Evolutionary conservation across 106 monocot genomes (phyloP), one percentile per base, ranked within the genome.

Genomic region (Apostasia ramifera): DNA sequence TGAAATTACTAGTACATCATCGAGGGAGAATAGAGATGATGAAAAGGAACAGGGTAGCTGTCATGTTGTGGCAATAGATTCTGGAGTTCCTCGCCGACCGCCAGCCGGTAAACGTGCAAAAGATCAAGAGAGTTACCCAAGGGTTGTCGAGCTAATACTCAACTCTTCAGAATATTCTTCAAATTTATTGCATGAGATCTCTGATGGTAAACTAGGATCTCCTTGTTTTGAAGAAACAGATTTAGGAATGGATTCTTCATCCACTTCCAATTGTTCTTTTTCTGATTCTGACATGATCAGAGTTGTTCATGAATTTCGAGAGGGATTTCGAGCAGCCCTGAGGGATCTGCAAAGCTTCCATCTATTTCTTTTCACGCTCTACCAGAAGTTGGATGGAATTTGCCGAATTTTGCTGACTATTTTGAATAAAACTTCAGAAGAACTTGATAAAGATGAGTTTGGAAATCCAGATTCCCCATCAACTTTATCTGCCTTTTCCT

Each of bases 31-130:
- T 72, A 12, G 1, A 44, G 37, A 38, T 26, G 60, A 80, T 53
- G 76, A 72, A 42, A 56, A 3, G 3, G 74, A 51, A 55, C 40
- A 40, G 44, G 61, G 12, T 43, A 63, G 81, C 81, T 86, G 84
- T 44, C 71, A 75, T 55, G 65, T 98, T 69, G 82, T 92, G 59
- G 92, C 89, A 10, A 97, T 97, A 53, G 92, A 97, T 47, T 81
- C 89, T n/a, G 89, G 89, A 39, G 89, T 98, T 57, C 92, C 92
- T 5, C 89, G 89, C 3, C 72, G 97, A 11, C 97, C 97, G 8
- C 97, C 97, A 50, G 82, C 87, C 6, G 79, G 89, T 64, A 92
- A 89, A 66, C 86, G 97, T 48, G 76, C 72, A 38, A 87, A 79
- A 75, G 97, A 98, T 67, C 88, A 92, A 54, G 82, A 82, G 13